These are phyloP conservation scores for Fusarium redolens DNA, from an alignment of 2,329 filamentous ascomycete species.

Conservation along the genomic window DNA sequence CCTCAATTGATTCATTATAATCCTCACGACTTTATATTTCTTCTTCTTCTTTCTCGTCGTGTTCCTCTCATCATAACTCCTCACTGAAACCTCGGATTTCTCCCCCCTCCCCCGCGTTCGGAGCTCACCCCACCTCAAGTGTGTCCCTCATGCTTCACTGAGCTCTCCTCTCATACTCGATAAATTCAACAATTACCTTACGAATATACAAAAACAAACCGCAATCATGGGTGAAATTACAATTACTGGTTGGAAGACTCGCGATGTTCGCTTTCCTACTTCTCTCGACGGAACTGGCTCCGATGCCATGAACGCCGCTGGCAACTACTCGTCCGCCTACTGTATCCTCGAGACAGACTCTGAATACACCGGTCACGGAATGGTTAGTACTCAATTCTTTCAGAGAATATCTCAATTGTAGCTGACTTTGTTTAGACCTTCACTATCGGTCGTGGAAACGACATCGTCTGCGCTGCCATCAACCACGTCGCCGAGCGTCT, in stretches of 20 bases:
- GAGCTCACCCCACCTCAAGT: conserved; percentile 33
- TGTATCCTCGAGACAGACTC: conserved; percentile 89
- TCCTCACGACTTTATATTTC: neutral
- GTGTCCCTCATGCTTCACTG: conserved; percentile 22
- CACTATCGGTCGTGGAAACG: conserved; percentile 90
- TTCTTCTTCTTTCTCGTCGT: neutral
- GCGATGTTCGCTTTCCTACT: conserved; percentile 86
- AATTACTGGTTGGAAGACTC: conserved; percentile 77
- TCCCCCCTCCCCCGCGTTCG: conserved; percentile 40
- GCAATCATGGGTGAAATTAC: conserved; percentile 64
- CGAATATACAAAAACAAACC: neutral
- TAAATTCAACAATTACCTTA: neutral
- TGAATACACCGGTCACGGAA: conserved; percentile 77
- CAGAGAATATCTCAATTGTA: neutral
- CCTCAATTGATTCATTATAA: conserved; percentile 22
- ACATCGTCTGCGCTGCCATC: conserved; percentile 90
- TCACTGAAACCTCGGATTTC: conserved; percentile 1
- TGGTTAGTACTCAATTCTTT: conserved; percentile 61
- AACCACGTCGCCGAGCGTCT: conserved; percentile 81
- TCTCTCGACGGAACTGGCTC: conserved; percentile 96
- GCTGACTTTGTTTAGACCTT: conserved; percentile 65
- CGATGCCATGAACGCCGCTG: conserved; percentile 95
- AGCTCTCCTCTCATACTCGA: conserved; percentile 9
- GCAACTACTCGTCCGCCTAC: conserved; percentile 95
- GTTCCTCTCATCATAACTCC: conserved; percentile 7